Evolutionary conservation across 805 yeast genomes (phyloP).

Genomic region (Suhomyces vadensis): DNA sequence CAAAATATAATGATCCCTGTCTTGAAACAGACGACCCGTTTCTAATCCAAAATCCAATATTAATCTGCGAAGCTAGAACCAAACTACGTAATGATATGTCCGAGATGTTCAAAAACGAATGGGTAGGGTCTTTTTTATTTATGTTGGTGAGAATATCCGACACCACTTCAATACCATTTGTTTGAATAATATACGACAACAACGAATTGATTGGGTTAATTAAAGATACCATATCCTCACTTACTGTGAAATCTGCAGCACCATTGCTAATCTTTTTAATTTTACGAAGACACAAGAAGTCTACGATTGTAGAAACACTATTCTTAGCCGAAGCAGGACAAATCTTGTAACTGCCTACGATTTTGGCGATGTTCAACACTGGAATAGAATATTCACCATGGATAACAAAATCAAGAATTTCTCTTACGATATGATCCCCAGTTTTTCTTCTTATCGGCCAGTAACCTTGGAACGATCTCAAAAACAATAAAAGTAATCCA

Average conservation of each 20-base stretch:
- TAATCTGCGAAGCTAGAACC: conserved; percentile 62
- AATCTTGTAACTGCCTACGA: conserved; percentile 19
- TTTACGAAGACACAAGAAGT: conserved; percentile 29
- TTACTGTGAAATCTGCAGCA: conserved; percentile 42
- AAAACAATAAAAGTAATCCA: conserved; percentile 44
- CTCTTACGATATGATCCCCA: conserved; percentile 70
- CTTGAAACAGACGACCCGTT: conserved; percentile 59
- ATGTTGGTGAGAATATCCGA: conserved; percentile 13
- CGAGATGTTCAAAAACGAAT: conserved; percentile 48
- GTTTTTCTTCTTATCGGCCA: conserved; percentile 56
- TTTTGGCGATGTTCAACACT: conserved; percentile 42
- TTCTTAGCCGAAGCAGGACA: neutral
- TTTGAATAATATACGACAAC: conserved; percentile 46
- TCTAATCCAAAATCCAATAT: conserved; percentile 70
- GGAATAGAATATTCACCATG: conserved; percentile 52
- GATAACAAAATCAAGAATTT: conserved; percentile 49
- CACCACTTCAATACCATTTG: conserved; percentile 27
- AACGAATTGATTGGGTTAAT: conserved; percentile 62
- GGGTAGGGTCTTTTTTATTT: conserved; percentile 24
- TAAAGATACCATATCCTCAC: conserved; percentile 54
- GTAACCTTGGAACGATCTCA: conserved; percentile 58
- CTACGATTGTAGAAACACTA: conserved; percentile 15
- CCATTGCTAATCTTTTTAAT: conserved; percentile 27
- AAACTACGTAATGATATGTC: conserved; percentile 61
- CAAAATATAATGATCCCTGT: conserved; percentile 51